These are phyloP conservation scores for Penicillium oxalicum DNA, from an alignment of 2,329 filamentous ascomycete genomes.

Conservation along the genomic window DNA sequence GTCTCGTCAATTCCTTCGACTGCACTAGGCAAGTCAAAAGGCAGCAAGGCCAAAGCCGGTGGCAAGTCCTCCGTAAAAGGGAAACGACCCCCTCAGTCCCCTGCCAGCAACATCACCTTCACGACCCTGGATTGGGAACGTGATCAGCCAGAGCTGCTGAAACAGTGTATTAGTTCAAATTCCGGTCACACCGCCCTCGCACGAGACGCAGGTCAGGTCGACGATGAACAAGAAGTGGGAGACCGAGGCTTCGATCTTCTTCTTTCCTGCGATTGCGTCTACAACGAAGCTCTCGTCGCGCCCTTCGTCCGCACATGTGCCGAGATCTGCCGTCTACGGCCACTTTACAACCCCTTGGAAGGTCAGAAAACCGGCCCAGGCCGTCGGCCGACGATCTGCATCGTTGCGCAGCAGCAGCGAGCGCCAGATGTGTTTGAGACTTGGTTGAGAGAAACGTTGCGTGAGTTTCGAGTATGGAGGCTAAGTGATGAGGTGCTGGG, in stretches of 20 bases:
- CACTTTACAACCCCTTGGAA: conserved; percentile 15
- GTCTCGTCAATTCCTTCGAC: neutral
- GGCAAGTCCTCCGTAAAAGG: conserved; percentile 5
- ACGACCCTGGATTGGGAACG: conserved; percentile 76
- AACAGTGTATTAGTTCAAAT: conserved; percentile 28
- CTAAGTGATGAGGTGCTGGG: conserved; percentile 60
- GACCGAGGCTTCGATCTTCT: conserved; percentile 60
- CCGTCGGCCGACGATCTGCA: conserved; percentile 56
- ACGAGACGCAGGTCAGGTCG: neutral
- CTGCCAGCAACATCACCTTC: conserved; percentile 48
- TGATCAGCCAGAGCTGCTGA: conserved; percentile 36
- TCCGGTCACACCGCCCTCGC: neutral
- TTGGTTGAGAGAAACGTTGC: conserved; percentile 67
- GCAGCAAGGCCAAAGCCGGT: conserved; percentile 9
- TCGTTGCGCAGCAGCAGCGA: conserved; percentile 85
- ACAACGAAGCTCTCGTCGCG: conserved; percentile 78
- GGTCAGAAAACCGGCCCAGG: conserved; percentile 10
- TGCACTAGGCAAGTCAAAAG: conserved; percentile 2
- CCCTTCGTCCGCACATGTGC: conserved; percentile 78
- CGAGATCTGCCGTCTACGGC: conserved; percentile 62
- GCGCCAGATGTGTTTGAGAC: conserved; percentile 76
- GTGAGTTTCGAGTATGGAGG: conserved; percentile 68
- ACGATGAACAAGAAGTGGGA: conserved; percentile 19
- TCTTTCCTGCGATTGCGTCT: conserved; percentile 88
- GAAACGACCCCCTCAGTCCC: conserved; percentile 1